Evolutionary conservation across 2,329 filamentous ascomycete species (phyloP).

Genomic region (Aspergillus pseudoterreus): DNA sequence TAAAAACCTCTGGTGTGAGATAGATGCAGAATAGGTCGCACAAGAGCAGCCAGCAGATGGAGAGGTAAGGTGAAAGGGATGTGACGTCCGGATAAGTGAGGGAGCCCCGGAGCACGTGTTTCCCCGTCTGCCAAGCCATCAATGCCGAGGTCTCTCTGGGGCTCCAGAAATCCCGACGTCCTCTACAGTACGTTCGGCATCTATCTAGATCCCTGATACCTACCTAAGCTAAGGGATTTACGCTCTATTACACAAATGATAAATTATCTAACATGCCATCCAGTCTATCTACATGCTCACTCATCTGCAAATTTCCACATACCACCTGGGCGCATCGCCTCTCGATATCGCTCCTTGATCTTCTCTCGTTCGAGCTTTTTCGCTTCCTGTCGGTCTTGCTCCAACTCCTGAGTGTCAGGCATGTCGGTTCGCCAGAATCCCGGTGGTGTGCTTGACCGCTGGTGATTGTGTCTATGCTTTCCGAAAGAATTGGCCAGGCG

Average conservation of each 20-base stretch:
- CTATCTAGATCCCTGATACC: too few relatives aligned
- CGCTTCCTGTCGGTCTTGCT: conserved; percentile 62
- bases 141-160: conserved; percentile 5
- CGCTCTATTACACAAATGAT: too few relatives aligned
- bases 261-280: too few relatives aligned
- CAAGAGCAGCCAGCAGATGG: neutral
- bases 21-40: neutral
- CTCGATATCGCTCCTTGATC: conserved; percentile 70
- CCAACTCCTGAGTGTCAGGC: conserved; percentile 77
- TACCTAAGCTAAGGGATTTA: too few relatives aligned
- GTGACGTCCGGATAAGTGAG: conserved; percentile 3
- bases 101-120: conserved; percentile 20
- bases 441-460: conserved; percentile 69
- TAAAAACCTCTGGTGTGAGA: neutral
- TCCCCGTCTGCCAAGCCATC: conserved; percentile 24
- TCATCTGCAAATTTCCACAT: conserved; percentile 82
- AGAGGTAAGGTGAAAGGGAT: neutral
- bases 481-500: conserved; percentile 71
- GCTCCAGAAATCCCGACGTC: neutral
- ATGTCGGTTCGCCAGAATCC: conserved; percentile 92
- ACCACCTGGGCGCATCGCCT: conserved; percentile 74
- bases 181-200: too few relatives aligned
- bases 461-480: conserved; percentile 71
- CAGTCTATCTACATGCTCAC: conserved; percentile 26
- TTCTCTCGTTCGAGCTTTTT: conserved; percentile 59